These are phyloP conservation scores for Aureobasidium mangrovei DNA, from an alignment of 2,329 filamentous ascomycete genomes.

Conservation along the genomic window DNA sequence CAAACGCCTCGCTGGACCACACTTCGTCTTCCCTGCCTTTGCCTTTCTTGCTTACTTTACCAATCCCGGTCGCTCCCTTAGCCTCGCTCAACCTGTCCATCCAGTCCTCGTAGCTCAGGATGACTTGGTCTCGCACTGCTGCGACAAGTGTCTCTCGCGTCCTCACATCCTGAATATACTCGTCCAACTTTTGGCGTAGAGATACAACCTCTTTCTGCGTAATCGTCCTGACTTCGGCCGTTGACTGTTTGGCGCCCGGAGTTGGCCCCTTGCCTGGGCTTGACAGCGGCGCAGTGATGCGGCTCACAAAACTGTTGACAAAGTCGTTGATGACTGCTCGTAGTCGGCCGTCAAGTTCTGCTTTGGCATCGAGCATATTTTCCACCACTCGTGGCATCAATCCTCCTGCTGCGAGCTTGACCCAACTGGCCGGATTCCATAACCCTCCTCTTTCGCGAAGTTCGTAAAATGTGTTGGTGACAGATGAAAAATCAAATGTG, in stretches of 20 bases:
- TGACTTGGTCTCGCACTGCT: constrained; percentile 55
- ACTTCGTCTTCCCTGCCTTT: constrained; percentile 53
- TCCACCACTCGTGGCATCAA: constrained; percentile 58
- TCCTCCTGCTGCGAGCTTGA: constrained; percentile 43
- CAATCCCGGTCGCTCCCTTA: constrained; percentile 22
- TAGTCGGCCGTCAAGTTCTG: constrained; percentile 55
- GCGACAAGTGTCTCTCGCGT: constrained; percentile 58
- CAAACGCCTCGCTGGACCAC: constrained; percentile 57
- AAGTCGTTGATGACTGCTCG: constrained; percentile 58
- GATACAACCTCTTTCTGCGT: constrained; percentile 51
- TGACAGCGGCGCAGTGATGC: constrained; percentile 45
- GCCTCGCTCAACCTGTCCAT: constrained; percentile 45
- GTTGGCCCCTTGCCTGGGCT: constrained; percentile 17
- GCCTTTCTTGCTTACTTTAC: constrained; percentile 40
- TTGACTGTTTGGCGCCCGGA: constrained; percentile 20
- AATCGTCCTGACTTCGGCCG: constrained; percentile 41
- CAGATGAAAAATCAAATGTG: constrained; percentile 56
- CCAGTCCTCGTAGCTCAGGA: constrained; percentile 56
- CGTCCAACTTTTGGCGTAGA: constrained; percentile 48
- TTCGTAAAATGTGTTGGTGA: constrained; percentile 59
- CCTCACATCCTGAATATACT: constrained; percentile 56
- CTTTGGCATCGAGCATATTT: constrained; percentile 64
- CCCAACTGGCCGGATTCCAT: constrained; percentile 56
- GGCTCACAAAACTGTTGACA: constrained; percentile 47
- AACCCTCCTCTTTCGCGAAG: constrained; percentile 55